Evolutionary conservation across 2,329 filamentous ascomycete genomes (phyloP), one percentile per base, ranked within the genome.

Genomic region (Periconia macrospinosa): DNA sequence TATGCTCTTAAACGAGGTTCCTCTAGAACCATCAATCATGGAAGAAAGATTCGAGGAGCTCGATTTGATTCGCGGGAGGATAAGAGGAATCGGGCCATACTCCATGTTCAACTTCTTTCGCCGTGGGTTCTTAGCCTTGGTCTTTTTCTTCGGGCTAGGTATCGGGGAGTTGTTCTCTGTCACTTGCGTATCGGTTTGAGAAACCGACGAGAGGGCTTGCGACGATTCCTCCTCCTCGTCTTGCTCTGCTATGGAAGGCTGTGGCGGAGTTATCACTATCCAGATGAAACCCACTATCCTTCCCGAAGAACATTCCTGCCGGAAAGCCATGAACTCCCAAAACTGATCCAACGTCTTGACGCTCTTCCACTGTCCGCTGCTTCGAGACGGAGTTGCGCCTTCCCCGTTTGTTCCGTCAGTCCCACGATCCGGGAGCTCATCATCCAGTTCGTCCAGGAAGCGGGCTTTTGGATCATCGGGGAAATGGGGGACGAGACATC

Each of bases 271-370:
- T 45, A 97, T 89, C 0, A 97, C 87, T 23, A 97, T 78, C 93
- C 95, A 99, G 23, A 97, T 81, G 62, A 99, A 99, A 0, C 95
- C 95, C 0, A 96, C 95, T 67, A 96, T 81, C 17, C 92, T 83
- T 0, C 94, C 95, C 33, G 92, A 91, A 0, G 92, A 96, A 68
- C 94, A 99, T 69, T 99, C 94, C 71, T 97, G 94, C 52, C 94
- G 83, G 69, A 90, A 97, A 0, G 92, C 88, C 93, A 99, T 97
- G 83, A 96, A 89, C 57, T 99, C 94, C 94, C 94, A 99, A 68
- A 99, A 99, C 62, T 92, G 87, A n/a, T 92, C 90, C 41, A 99
- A 77, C 0, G 86, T 89, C 69, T 83, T 87, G 20, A 97, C 86
- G 55, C 89, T 92, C 69, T 86, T 89, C 94, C 94, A 99, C 52